Conservation (phyloP, 1,284 basidiomycete species). For the Rhodotorula sp. region DNA sequence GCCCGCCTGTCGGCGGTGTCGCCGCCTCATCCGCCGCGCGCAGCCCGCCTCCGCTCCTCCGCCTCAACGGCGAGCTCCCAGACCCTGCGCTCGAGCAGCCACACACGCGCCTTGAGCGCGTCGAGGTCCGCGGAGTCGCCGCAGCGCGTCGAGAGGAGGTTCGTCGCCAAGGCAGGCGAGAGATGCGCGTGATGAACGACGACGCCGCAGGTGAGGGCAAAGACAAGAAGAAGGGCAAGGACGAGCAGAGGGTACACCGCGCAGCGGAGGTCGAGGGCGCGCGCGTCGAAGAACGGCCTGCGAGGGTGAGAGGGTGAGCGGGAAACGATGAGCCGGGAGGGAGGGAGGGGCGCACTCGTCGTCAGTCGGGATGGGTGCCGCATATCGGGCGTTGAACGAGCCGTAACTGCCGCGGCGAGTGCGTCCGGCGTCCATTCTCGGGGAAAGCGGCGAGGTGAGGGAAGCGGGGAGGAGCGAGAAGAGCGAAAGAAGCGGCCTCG, state of each 20-base stretch:
- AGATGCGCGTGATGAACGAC: constrained; percentile 6
- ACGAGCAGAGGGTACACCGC: background rate
- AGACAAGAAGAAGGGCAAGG: background rate
- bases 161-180: background rate
- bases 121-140: no score
- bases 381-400: background rate
- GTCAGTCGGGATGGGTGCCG: background rate
- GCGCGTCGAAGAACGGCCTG: background rate
- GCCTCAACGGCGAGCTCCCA: no score
- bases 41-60: no score
- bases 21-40: no score
- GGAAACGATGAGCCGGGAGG: background rate
- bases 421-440: background rate
- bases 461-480: background rate
- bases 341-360: background rate
- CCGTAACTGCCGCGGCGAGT: background rate
- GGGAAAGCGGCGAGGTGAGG: background rate
- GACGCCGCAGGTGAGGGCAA: constrained; percentile 7
- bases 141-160: background rate
- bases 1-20: no score
- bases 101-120: no score
- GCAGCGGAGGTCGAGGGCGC: background rate
- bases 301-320: background rate
- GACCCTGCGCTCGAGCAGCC: no score
- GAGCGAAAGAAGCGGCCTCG: background rate